A percentile compares a stretch with the other conserved stretches of the same genome.
These are phyloP conservation scores for Xerocomellus chrysenteron DNA, from an alignment of 768 basidiomycete species.

Conservation along the genomic window DNA sequence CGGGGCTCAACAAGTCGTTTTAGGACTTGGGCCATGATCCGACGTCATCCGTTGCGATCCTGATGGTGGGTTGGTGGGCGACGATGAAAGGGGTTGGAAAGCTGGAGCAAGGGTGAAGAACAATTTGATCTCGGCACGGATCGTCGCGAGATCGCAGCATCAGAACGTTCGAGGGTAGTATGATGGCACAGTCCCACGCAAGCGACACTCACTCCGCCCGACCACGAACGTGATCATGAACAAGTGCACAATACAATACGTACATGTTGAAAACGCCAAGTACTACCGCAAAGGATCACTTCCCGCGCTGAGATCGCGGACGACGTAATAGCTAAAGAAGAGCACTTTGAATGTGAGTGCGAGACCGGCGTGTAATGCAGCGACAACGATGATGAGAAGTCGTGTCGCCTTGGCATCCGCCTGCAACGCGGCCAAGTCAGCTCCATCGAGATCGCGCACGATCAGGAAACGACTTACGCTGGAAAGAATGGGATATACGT, in stretches of 20 bases:
- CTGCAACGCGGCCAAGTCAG: constrained; percentile 35
- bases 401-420: constrained; percentile 87
- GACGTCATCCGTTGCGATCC: not conserved
- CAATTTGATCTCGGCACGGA: not conserved
- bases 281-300: constrained; percentile 22
- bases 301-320: constrained; percentile 37
- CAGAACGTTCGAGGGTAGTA: not conserved
- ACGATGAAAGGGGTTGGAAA: not conserved
- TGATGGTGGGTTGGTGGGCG: not conserved
- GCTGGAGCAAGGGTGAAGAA: not conserved
- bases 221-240: not conserved
- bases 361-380: constrained; percentile 70
- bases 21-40: not conserved
- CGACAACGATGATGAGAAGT: constrained; percentile 75
- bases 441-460: not conserved
- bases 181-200: too few species aligned
- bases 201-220: too few species aligned
- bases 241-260: not conserved
- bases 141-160: not conserved
- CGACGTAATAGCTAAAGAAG: constrained; percentile 62
- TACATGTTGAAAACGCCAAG: not conserved
- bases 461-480: constrained; percentile 49
- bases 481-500: constrained; percentile 88
- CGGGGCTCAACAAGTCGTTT: not conserved
- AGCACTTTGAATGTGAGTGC: constrained; percentile 79